These are phyloP conservation scores for Ampelocalamus luodianensis DNA, from an alignment of 176 grass and related monocot species.

Conservation along the genomic window DNA sequence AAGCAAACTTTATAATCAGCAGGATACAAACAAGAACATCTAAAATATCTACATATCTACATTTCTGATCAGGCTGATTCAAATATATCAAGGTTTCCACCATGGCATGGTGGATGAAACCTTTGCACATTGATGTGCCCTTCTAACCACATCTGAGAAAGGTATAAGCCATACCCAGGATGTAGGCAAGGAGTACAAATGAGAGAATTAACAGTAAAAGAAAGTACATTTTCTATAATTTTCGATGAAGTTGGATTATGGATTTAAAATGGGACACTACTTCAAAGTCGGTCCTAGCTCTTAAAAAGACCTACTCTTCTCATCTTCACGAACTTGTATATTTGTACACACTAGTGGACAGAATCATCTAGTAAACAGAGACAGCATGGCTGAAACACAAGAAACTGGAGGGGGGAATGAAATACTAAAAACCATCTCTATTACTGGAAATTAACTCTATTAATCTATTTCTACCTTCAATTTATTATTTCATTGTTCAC, in stretches of 20 bases:
- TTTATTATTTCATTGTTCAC: background rate
- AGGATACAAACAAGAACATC: conserved; percentile 23
- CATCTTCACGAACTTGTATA: background rate
- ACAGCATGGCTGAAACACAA: background rate
- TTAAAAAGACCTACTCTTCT: background rate
- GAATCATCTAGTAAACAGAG: conserved; percentile 18
- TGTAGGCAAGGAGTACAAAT: conserved; percentile 2
- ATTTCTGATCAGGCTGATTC: conserved; percentile 25
- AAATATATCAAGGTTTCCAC: conserved; percentile 29
- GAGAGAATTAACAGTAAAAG: background rate
- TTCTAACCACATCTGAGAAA: conserved; percentile 11
- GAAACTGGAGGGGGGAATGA: background rate
- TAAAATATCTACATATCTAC: background rate
- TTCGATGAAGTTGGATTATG: background rate
- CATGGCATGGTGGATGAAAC: background rate
- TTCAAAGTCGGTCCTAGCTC: conserved; percentile 9
- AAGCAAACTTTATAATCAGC: conserved; percentile 28
- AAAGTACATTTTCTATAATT: conserved; percentile 4
- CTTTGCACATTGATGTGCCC: background rate
- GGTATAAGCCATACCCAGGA: conserved; percentile 4
- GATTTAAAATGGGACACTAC: background rate
- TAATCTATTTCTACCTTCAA: background rate
- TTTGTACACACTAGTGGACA: background rate
- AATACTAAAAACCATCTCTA: background rate
- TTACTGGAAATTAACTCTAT: background rate